Percentiles rank a stretch among this genome's conserved stretches.
phyloP scores from a whole-genome alignment of 108 stramenopile species.

The Skeletonema grethae region DNA sequence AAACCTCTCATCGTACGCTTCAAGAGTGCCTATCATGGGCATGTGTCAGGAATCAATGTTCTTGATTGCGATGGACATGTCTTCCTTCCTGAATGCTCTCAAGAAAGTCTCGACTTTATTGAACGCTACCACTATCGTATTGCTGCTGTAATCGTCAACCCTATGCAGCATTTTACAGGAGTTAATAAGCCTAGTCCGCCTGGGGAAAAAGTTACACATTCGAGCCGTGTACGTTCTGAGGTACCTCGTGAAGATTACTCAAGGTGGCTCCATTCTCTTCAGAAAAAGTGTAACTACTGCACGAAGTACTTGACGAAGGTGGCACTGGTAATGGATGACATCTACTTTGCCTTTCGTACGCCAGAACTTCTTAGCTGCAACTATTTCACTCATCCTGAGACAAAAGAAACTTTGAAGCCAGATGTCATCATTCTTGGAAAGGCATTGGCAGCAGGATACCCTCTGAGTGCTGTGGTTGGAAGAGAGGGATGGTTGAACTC shows the following conservation, averaged over 20 bases:
- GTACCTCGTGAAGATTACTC: conserved; percentile 45
- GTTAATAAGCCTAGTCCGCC: conserved; percentile 60
- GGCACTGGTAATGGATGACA: conserved; percentile 57
- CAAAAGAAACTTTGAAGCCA: conserved; percentile 40
- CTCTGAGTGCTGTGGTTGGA: conserved; percentile 51
- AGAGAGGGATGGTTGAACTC: conserved; percentile 49
- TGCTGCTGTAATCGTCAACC: conserved; percentile 59
- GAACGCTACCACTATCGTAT: conserved; percentile 63
- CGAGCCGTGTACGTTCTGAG: conserved; percentile 22
- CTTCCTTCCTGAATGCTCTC: conserved; percentile 51
- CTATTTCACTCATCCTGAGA: conserved; percentile 53
- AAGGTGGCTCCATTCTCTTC: conserved; percentile 50
- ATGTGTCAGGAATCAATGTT: conserved; percentile 52
- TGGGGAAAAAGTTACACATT: conserved; percentile 52
- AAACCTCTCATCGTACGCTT: conserved; percentile 57
- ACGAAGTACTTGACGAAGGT: conserved; percentile 64
- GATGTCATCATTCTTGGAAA: conserved; percentile 59
- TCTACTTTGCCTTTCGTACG: conserved; percentile 63
- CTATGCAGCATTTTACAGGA: conserved; percentile 65
- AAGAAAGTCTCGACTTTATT: conserved; percentile 46
- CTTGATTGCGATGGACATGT: conserved; percentile 48
- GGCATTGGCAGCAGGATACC: conserved; percentile 59
- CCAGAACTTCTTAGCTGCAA: conserved; percentile 50
- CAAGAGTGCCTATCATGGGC: conserved; percentile 58
- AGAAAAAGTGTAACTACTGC: conserved; percentile 56